Conservation (phyloP, 2,329 filamentous ascomycete species). For the Alternaria gansuensis region DNA sequence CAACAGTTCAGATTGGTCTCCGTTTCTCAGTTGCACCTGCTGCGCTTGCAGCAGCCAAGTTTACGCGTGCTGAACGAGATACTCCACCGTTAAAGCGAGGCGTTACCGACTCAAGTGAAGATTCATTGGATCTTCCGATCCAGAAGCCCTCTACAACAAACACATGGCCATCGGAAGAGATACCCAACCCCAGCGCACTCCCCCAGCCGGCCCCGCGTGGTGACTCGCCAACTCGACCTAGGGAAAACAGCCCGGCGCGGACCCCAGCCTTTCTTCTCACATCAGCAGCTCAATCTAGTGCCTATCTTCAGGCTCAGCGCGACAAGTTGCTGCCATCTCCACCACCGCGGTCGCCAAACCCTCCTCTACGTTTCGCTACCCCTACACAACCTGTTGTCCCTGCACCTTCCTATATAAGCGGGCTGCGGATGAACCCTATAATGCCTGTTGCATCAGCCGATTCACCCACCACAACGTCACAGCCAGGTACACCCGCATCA, state of each 20-base stretch:
- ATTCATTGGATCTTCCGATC: conserved; percentile 44
- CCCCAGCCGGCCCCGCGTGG: conserved; percentile 31
- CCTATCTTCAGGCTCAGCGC: conserved; percentile 47
- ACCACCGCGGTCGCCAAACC: conserved; percentile 27
- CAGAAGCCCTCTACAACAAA: conserved; percentile 37
- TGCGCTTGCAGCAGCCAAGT: conserved; percentile 48
- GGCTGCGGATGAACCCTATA: conserved; percentile 50
- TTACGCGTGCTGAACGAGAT: conserved; percentile 31
- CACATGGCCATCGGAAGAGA: conserved; percentile 24
- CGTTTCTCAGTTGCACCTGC: conserved; percentile 65
- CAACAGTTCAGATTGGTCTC: conserved; percentile 76
- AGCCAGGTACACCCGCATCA: conserved; percentile 27
- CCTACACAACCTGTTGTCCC: conserved; percentile 20
- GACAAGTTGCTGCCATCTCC: conserved; percentile 49
- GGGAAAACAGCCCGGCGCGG: conserved; percentile 31
- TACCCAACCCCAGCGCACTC: conserved; percentile 33
- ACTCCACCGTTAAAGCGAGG: conserved; percentile 36
- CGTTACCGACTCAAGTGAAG: conserved; percentile 38
- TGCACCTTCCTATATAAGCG: conserved; percentile 33
- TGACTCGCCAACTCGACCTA: conserved; percentile 30
- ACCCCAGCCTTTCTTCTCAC: conserved; percentile 41
- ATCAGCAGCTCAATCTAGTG: conserved; percentile 39
- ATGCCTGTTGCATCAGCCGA: conserved; percentile 34
- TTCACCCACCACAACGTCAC: conserved; percentile 30
- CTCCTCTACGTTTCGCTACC: conserved; percentile 18